phyloP scores from a whole-genome alignment of 768 basidiomycete genomes.

The Mycena haematopus region DNA sequence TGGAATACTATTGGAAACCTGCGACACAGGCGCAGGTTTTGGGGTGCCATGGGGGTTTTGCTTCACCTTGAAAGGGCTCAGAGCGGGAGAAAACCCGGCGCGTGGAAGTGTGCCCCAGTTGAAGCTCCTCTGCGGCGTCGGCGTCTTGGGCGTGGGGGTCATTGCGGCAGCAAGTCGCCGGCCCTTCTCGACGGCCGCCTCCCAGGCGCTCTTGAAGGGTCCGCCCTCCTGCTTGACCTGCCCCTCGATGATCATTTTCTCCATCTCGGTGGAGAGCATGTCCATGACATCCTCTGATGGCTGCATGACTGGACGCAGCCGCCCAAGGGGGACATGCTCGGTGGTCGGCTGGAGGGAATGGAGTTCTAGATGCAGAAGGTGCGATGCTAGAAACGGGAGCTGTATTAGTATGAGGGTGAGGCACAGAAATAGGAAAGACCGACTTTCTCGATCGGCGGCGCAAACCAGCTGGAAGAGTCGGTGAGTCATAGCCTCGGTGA shows the following conservation, averaged over 20 bases:
- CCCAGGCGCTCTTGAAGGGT: conserved; percentile 63
- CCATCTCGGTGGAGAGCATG: conserved; percentile 61
- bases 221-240: conserved; percentile 61
- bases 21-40: neutral
- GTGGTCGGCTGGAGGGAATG: conserved; percentile 53
- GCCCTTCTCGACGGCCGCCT: conserved; percentile 43
- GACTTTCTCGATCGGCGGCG: conserved; percentile 64
- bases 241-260: conserved; percentile 68
- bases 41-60: neutral
- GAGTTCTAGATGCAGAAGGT: conserved; percentile 60
- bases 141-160: neutral
- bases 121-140: conserved; percentile 6
- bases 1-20: neutral
- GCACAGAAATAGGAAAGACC: neutral
- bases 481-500: conserved; percentile 51
- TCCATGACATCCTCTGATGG: conserved; percentile 45
- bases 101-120: conserved; percentile 1
- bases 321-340: conserved; percentile 45
- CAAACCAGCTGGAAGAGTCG: conserved; percentile 48
- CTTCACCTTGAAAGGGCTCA: conserved; percentile 10
- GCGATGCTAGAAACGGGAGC: conserved; percentile 44
- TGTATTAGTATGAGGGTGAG: neutral
- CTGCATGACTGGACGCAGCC: conserved; percentile 42
- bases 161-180: conserved; percentile 13
- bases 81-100: neutral